Conservation (phyloP, 441 rosid species). For the Adansonia rubrostipa region DNA sequence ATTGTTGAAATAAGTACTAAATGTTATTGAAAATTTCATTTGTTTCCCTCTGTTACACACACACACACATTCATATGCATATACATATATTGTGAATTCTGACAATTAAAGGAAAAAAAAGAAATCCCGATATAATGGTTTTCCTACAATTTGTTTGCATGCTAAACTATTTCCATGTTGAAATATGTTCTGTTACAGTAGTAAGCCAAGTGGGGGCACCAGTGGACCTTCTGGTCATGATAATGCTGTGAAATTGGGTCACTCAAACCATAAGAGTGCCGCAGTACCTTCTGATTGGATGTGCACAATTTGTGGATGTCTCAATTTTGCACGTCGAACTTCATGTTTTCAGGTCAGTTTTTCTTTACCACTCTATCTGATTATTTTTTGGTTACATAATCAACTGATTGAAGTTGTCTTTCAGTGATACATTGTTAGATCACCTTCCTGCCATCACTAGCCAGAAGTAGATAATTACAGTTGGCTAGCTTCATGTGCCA, state of each 20-base stretch:
- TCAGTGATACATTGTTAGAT: constrained; percentile 5
- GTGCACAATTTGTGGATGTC: constrained; percentile 87
- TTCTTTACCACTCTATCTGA: constrained; percentile 3
- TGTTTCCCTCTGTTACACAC: not conserved
- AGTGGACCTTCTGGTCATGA: constrained; percentile 76
- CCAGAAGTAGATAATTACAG: not conserved
- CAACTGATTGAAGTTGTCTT: not conserved
- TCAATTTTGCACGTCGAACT: constrained; percentile 91
- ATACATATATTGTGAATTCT: not conserved
- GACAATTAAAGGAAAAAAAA: not conserved
- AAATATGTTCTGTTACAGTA: constrained; percentile 60
- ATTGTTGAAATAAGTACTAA: constrained; percentile 1
- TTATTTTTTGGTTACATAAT: not conserved
- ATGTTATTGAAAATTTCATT: not conserved
- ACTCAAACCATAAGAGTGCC: constrained; percentile 56
- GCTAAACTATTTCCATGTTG: constrained; percentile 33
- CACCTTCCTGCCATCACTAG: not conserved
- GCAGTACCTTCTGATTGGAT: constrained; percentile 89
- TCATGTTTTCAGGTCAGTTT: constrained; percentile 92
- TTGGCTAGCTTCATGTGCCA: constrained; percentile 23
- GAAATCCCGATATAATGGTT: not conserved
- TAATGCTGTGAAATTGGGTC: constrained; percentile 53
- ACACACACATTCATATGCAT: too few relatives aligned
- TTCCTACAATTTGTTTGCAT: not conserved
- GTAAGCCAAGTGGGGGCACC: constrained; percentile 78